Evolutionary conservation across 2,329 filamentous ascomycete species (phyloP).

Genomic region (Ascocoryne sarcoides): DNA sequence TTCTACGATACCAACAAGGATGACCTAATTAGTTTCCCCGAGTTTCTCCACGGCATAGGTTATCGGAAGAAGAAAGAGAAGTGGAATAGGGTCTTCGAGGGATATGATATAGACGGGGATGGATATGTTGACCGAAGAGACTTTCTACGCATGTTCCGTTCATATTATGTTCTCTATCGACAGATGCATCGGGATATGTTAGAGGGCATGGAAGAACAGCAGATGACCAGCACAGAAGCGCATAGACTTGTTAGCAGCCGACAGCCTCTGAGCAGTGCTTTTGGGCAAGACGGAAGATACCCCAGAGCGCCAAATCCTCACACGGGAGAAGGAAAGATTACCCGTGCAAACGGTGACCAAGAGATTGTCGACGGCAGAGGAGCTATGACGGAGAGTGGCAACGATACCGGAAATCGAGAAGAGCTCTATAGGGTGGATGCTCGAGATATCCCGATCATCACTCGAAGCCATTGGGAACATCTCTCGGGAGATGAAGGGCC

Average conservation of each 20-base stretch:
- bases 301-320: slow-evolving; percentile 53
- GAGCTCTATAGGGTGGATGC: slow-evolving; percentile 52
- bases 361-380: slow-evolving; percentile 52
- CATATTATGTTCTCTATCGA: slow-evolving; percentile 85
- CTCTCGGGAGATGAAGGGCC: slow-evolving; percentile 4
- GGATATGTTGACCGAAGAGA: slow-evolving; percentile 79
- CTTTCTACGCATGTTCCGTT: slow-evolving; percentile 83
- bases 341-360: slow-evolving; percentile 53
- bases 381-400: slow-evolving; percentile 49
- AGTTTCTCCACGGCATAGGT: slow-evolving; percentile 79
- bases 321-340: slow-evolving; percentile 55
- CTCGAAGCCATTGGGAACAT: slow-evolving; percentile 25
- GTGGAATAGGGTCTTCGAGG: slow-evolving; percentile 68
- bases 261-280: slow-evolving; percentile 66
- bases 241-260: slow-evolving; percentile 67
- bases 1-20: slow-evolving; percentile 93
- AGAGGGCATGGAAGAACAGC: slow-evolving; percentile 67
- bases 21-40: slow-evolving; percentile 81
- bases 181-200: slow-evolving; percentile 82
- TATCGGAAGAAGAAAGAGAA: slow-evolving; percentile 61
- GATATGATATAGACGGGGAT: slow-evolving; percentile 85
- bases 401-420: slow-evolving; percentile 52
- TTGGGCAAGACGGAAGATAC: slow-evolving; percentile 63
- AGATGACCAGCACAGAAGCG: slow-evolving; percentile 65
- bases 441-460: slow-evolving; percentile 33